phyloP scores from a whole-genome alignment of 2,329 filamentous ascomycete species.

The Exophiala sp. region DNA sequence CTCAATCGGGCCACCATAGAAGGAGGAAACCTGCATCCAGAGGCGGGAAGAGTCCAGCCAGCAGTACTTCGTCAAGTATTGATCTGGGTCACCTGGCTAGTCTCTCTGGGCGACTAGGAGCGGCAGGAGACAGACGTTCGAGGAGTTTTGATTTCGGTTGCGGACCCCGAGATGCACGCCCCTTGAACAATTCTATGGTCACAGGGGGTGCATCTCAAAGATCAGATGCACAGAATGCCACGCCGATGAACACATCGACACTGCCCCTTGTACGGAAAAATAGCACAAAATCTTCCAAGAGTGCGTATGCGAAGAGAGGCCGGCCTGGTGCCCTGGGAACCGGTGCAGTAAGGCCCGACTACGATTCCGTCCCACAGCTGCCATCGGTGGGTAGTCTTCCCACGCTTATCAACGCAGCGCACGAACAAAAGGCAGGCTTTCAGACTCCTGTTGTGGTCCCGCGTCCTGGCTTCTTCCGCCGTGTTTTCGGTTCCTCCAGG shows the following conservation, averaged over 20 bases:
- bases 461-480: constrained; percentile 81
- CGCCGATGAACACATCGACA: constrained; percentile 30
- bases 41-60: constrained; percentile 60
- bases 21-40: constrained; percentile 42
- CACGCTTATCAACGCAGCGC: constrained; percentile 43
- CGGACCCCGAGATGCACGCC: constrained; percentile 29
- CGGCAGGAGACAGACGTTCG: constrained; percentile 36
- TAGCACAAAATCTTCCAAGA: constrained; percentile 41
- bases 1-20: constrained; percentile 29
- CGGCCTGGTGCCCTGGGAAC: constrained; percentile 39
- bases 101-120: constrained; percentile 21
- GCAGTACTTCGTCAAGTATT: constrained; percentile 70
- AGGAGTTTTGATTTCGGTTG: constrained; percentile 43
- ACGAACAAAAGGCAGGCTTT: constrained; percentile 40
- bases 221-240: constrained; percentile 53
- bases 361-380: constrained; percentile 19
- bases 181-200: constrained; percentile 2
- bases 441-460: constrained; percentile 10
- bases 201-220: constrained; percentile 75
- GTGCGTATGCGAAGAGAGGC: constrained; percentile 34
- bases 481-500: constrained; percentile 77
- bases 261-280: constrained; percentile 37
- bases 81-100: constrained; percentile 54
- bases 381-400: constrained; percentile 17
- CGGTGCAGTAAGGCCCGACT: constrained; percentile 31